These are phyloP conservation scores for Mycena sanguinolenta DNA, from an alignment of 768 basidiomycete species.

Conservation along the genomic window DNA sequence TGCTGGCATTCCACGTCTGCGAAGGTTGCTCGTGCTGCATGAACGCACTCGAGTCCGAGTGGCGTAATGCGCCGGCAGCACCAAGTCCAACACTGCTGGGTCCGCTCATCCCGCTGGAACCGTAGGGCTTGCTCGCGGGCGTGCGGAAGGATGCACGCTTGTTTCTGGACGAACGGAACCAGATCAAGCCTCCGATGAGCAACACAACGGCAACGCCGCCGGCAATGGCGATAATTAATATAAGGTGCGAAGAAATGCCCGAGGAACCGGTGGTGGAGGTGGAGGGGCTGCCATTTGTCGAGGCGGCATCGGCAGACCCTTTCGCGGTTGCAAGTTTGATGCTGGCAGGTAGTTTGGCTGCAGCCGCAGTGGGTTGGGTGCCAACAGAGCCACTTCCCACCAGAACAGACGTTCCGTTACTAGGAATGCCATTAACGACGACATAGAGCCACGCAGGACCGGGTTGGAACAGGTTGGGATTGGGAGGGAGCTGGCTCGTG, in stretches of 20 bases:
- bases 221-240: constrained; percentile 26
- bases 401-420: constrained; percentile 74
- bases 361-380: constrained; percentile 60
- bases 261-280: constrained; percentile 5
- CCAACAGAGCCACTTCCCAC: constrained; percentile 78
- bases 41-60: constrained; percentile 36
- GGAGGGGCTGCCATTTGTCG: background rate
- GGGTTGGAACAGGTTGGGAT: constrained; percentile 75
- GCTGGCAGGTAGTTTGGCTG: constrained; percentile 14
- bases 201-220: constrained; percentile 26
- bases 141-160: constrained; percentile 26
- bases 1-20: constrained; percentile 33
- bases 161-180: constrained; percentile 29
- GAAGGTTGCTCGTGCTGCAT: constrained; percentile 29
- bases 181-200: constrained; percentile 24
- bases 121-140: constrained; percentile 28
- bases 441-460: constrained; percentile 82
- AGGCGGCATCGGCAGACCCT: constrained; percentile 24
- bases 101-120: constrained; percentile 29
- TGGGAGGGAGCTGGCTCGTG: constrained; percentile 74
- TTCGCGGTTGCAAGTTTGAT: constrained; percentile 9
- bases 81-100: constrained; percentile 26
- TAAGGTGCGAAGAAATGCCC: no score
- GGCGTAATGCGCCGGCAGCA: constrained; percentile 29
- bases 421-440: constrained; percentile 81